Evolutionary conservation across 2,329 filamentous ascomycete species (phyloP).

Genomic region (Myriosclerotinia duriaeana): DNA sequence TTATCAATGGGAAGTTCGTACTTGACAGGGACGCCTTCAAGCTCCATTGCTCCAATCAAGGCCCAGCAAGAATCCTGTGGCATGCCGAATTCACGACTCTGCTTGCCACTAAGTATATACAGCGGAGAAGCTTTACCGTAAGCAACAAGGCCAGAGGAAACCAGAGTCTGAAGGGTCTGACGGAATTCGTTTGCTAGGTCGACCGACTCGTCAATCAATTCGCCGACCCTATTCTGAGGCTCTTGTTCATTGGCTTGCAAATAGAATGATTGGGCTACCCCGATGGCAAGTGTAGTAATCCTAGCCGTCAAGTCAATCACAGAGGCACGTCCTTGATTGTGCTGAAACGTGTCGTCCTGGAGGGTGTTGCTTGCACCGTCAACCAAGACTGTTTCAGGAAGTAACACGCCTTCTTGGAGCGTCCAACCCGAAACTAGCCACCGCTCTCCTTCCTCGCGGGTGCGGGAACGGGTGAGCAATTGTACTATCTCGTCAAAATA

Average conservation of each 20-base stretch:
- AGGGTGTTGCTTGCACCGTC: not conserved
- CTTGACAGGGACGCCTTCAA: not conserved
- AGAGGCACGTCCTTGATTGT: not conserved
- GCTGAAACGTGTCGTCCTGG: not conserved
- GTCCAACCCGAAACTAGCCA: conserved; percentile 5
- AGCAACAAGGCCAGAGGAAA: not conserved
- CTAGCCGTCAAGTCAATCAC: conserved; percentile 4
- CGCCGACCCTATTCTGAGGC: not conserved
- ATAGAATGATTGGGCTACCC: not conserved
- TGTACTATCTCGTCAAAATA: not conserved
- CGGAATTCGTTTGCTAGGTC: not conserved
- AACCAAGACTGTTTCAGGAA: not conserved
- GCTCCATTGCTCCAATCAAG: not conserved
- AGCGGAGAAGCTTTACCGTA: conserved; percentile 1
- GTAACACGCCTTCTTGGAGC: not conserved
- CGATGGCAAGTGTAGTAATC: not conserved
- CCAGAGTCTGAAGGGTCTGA: not conserved
- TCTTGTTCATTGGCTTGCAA: not conserved
- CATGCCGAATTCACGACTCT: not conserved
- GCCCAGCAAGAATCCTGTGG: not conserved
- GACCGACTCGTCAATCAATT: not conserved
- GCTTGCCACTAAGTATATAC: not conserved
- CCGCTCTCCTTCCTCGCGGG: not conserved
- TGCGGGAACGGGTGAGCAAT: not conserved
- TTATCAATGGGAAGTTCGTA: not conserved